Evolutionary conservation across 2,329 filamentous ascomycete species (phyloP).

Genomic region (Apiospora sp.): DNA sequence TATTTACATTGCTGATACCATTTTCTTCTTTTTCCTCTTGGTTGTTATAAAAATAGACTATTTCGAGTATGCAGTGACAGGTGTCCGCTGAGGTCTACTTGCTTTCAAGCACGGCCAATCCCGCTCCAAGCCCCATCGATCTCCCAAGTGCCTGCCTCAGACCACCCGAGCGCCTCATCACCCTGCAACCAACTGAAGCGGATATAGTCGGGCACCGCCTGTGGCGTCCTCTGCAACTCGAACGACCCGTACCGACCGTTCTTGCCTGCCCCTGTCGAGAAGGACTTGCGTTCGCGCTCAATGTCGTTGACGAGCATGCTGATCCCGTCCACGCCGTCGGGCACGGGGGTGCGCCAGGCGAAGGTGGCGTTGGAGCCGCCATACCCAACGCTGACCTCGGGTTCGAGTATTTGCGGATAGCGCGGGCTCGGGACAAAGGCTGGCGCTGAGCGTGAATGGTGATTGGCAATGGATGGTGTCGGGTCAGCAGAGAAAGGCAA

Average conservation of each 20-base stretch:
- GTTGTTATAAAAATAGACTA: not conserved
- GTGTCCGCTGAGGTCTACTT: not conserved
- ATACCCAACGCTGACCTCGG: conserved; percentile 25
- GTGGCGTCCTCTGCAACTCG: conserved; percentile 30
- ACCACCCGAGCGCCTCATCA: conserved; percentile 27
- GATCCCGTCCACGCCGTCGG: conserved; percentile 24
- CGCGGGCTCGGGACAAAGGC: not conserved
- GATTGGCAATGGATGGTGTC: not conserved
- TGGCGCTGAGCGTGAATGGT: no score
- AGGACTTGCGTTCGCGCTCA: conserved; percentile 22
- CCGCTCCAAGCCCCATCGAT: conserved; percentile 29
- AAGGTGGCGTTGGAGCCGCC: conserved; percentile 28
- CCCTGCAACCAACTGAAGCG: conserved; percentile 32
- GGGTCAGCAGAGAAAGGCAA: conserved; percentile 19
- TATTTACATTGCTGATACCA: not conserved
- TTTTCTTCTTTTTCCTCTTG: not conserved
- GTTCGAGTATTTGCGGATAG: conserved; percentile 27
- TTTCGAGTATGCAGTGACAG: not conserved
- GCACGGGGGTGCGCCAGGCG: conserved; percentile 24
- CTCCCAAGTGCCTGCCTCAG: conserved; percentile 30
- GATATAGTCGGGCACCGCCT: conserved; percentile 33
- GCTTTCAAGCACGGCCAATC: not conserved
- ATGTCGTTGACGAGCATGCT: conserved; percentile 30
- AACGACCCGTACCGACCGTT: conserved; percentile 23
- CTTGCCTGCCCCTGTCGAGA: conserved; percentile 1